Base-by-base conservation (phyloP, 2,329 filamentous ascomycete genomes). In the Xylariaceae sp. region DNA sequence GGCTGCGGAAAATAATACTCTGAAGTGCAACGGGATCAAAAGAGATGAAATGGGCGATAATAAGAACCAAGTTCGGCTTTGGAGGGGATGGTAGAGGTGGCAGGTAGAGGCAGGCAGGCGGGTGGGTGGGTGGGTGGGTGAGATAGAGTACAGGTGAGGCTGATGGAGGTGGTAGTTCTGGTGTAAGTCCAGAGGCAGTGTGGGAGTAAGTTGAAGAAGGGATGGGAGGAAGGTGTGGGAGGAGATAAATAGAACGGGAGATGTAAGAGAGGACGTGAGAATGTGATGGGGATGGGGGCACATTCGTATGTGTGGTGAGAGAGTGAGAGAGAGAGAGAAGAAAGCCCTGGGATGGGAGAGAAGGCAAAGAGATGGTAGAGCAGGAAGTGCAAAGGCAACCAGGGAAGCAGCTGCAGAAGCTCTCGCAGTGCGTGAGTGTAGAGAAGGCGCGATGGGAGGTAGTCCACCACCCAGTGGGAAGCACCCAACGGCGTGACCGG, bases 281-380 rank as follows among this genome's bases (percentile, higher is more conserved):
- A 54, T 41, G 52, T 48, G 52, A 57, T 52, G 48, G 58, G 47
- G 47, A 57, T 60, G 61, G 58, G 53, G 57, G 56, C 58, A 60
- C 59, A 59, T 51, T 59, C 56, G 55, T 62, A 59, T 59, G 59
- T 61, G 60, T 57, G 60, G 53, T 57, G 57, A 54, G 56, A 51
- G 57, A 56, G 53, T 57, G 57, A 54, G 56, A 51, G 57, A 56
- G 49, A 52, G 57, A 42, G 51, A 56, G 54, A 51, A 55, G 57
- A 55, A 48, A 50, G 44, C 48, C 41, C 46, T 48, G 46, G 47
- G 58, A 55, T 53, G 53, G 59, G 55, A 61, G 51, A 51, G 47
- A 57, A 56, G 58, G 61, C 22, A 27, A 27, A 27, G 22, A 27
- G 22, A 4, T 27, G 22, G 22, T 27, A 27, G 22, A 27, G 22